These are phyloP conservation scores for Aspergillus brunneoviolaceus DNA, from an alignment of 2,329 filamentous ascomycete species.

Conservation along the genomic window DNA sequence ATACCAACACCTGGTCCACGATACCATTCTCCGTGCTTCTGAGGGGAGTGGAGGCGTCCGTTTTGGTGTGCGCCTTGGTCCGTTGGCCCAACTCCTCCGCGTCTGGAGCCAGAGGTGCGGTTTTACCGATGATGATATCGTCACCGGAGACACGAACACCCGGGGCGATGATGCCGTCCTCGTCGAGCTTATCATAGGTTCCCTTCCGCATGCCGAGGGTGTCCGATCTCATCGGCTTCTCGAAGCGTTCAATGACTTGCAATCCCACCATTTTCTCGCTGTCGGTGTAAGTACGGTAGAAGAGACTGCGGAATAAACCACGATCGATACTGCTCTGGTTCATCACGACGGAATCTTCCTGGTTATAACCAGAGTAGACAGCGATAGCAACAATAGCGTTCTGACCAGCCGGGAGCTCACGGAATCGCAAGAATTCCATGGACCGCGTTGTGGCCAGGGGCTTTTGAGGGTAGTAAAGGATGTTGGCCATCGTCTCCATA, in stretches of 20 bases:
- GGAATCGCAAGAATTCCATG: slow-evolving; percentile 98
- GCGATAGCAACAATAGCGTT: slow-evolving; percentile 98
- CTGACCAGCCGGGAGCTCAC: slow-evolving; percentile 92
- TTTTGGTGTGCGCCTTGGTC: slow-evolving; percentile 84
- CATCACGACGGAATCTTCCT: slow-evolving; percentile 99
- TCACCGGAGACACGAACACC: slow-evolving; percentile 94
- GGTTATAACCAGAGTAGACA: slow-evolving; percentile 97
- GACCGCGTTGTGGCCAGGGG: slow-evolving; percentile 92
- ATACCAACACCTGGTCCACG: slow-evolving; percentile 87
- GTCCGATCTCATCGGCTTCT: slow-evolving; percentile 86
- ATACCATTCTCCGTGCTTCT: slow-evolving; percentile 97
- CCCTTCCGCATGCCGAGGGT: slow-evolving; percentile 91
- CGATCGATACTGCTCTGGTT: slow-evolving; percentile 99
- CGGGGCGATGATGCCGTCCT: slow-evolving; percentile 91
- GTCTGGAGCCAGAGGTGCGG: slow-evolving; percentile 88
- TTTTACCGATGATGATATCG: slow-evolving; percentile 99
- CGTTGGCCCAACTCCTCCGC: slow-evolving; percentile 91
- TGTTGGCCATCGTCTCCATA: slow-evolving; percentile 99
- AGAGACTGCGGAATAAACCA: slow-evolving; percentile 93
- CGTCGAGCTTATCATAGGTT: slow-evolving; percentile 95
- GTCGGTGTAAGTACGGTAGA: slow-evolving; percentile 96
- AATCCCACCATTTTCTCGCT: slow-evolving; percentile 95
- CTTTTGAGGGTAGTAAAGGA: slow-evolving; percentile 98
- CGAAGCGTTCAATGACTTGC: slow-evolving; percentile 88
- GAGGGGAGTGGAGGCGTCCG: slow-evolving; percentile 92